Conservation (phyloP, 768 basidiomycete genomes). For the Naganishia randhawae region DNA sequence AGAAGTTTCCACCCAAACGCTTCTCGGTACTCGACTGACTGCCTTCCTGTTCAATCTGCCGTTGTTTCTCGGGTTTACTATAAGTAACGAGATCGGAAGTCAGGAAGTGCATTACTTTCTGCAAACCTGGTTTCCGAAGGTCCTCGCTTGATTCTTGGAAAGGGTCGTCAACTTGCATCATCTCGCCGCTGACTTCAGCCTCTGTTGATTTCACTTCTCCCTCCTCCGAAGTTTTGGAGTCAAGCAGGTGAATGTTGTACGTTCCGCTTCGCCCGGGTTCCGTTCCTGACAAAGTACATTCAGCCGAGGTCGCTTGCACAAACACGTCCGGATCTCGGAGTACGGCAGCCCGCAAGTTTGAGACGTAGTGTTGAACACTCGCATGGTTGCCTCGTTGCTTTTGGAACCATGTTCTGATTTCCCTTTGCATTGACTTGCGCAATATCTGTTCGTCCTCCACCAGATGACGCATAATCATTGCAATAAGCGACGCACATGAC, state of each 20-base stretch:
- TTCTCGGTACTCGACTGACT: conserved; percentile 24
- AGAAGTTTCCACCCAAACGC: conserved; percentile 32
- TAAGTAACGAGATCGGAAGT: conserved; percentile 66
- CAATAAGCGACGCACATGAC: conserved; percentile 11
- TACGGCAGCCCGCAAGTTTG: conserved; percentile 71
- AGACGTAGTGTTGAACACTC: conserved; percentile 61
- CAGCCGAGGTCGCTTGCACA: conserved; percentile 65
- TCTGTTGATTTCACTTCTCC: neutral
- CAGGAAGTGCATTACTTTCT: conserved; percentile 60
- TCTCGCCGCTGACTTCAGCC: conserved; percentile 10
- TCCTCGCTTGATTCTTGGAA: conserved; percentile 27
- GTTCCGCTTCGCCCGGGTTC: conserved; percentile 55
- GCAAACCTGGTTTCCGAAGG: conserved; percentile 54
- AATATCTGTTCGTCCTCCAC: conserved; percentile 71
- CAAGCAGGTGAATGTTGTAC: conserved; percentile 56
- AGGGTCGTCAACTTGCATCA: conserved; percentile 42
- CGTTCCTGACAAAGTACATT: conserved; percentile 70
- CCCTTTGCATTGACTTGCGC: conserved; percentile 70
- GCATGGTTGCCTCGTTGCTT: conserved; percentile 58
- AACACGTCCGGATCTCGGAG: conserved; percentile 75
- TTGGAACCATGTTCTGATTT: conserved; percentile 74
- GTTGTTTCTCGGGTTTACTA: conserved; percentile 52
- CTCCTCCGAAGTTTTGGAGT: conserved; percentile 3
- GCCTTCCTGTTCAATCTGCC: neutral
- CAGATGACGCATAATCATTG: conserved; percentile 81